phyloP scores from a whole-genome alignment of 441 rosid genomes.

The Brassica balearica region DNA sequence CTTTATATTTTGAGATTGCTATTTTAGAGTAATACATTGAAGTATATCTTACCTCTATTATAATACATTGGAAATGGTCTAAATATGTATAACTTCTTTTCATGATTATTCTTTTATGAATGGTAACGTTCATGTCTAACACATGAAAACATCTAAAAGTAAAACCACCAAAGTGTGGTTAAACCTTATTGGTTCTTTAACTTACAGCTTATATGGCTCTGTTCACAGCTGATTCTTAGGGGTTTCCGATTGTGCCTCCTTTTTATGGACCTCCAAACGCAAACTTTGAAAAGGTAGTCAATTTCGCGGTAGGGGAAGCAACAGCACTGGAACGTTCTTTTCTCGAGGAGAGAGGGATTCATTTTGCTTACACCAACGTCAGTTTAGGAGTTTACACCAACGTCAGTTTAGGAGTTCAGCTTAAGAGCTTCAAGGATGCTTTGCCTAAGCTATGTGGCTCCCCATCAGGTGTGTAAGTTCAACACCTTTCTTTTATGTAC shows the following conservation, averaged over 20 bases:
- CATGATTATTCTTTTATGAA: too few relatives aligned
- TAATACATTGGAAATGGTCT: too few relatives aligned
- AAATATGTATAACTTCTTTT: too few relatives aligned
- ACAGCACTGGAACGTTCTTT: slow-evolving; percentile 49
- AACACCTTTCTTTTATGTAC: background rate
- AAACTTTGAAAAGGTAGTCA: slow-evolving; percentile 46
- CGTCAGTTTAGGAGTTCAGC: slow-evolving; percentile 47
- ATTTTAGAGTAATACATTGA: too few relatives aligned
- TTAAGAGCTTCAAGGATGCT: slow-evolving; percentile 46
- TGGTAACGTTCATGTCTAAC: too few relatives aligned
- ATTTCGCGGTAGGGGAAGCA: slow-evolving; percentile 60
- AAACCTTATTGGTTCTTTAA: background rate
- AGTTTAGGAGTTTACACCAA: slow-evolving; percentile 47
- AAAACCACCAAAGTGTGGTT: too few relatives aligned
- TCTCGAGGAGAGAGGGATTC: slow-evolving; percentile 44
- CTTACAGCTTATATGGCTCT: background rate
- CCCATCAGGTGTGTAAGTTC: slow-evolving; percentile 38
- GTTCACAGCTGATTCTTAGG: slow-evolving; percentile 51
- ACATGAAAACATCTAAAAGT: too few relatives aligned
- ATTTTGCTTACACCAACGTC: slow-evolving; percentile 22
- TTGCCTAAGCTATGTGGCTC: slow-evolving; percentile 48
- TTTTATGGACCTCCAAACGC: slow-evolving; percentile 36
- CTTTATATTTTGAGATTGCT: too few relatives aligned
- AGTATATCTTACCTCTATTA: too few relatives aligned
- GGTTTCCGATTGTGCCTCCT: slow-evolving; percentile 54